Evolutionary conservation across 1,284 basidiomycete genomes (phyloP), one percentile per base, ranked within the genome.

Genomic region (Chalciporus sp.): DNA sequence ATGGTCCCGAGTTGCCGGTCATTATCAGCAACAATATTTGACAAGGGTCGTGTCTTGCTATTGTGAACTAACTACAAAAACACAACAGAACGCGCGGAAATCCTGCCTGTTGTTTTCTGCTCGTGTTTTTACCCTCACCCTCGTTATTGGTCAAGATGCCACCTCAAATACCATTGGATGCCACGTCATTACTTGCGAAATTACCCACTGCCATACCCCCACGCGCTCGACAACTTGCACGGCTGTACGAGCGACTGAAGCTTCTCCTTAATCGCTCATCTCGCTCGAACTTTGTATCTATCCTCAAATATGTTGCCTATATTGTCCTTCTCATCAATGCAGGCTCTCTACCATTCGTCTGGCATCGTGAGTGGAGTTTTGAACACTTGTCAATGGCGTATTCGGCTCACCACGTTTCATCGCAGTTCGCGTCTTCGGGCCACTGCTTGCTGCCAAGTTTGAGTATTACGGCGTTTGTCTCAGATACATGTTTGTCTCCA

Each of bases 281-380:
- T 1, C 54, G 44, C 28, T 10, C 27, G 19, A 57, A 42, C 39
- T n/a, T 54, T 6, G 45, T 57, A n/a, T 43, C 62, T 19, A 31
- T 60, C 52, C 44, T 66, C 33, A 80, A 76, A 55, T 71, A 72
- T 52, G 47, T 73, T 12, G 55, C 70, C 14, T 62, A 68, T 26
- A 16, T 80, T 17, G 49, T 81, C 1, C 61, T 83, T 27, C 58
- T 87, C 12, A 45, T 83, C 28, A 88, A 88, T 52, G 58, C 72
- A 20, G 77, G 82, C 12, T 84, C 84, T 8, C 77, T 82, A 62
- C 86, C 86, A 1, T 68, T 86, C 23, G 72, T 72, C 29, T 90
- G 87, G 87, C 87, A 89, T 61, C 58, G 86, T 88, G 64, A 63
- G 85, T 80, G 20, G 17, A 23, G 9, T 19, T 14, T 19, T 14